These are phyloP conservation scores for Sisymbrium altissimum DNA, from an alignment of 345 rosid species.

Conservation along the genomic window DNA sequence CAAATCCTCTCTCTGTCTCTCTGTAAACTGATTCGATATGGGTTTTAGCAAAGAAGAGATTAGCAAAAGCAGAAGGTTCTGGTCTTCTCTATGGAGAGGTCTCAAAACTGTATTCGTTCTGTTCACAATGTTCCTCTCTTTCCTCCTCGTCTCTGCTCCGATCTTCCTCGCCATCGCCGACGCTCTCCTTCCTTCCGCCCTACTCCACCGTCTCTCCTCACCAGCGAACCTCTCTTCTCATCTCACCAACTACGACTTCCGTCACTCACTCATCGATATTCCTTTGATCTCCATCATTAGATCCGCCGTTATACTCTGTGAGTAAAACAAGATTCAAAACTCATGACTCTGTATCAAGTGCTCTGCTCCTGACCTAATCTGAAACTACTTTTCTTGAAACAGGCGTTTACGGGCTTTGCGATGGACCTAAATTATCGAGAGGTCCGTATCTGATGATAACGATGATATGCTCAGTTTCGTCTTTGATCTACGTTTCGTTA, in stretches of 20 bases:
- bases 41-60: conserved; percentile 65
- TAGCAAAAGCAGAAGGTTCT: conserved; percentile 34
- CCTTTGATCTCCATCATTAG: conserved; percentile 73
- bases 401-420: conserved; percentile 88
- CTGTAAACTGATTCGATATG: conserved; percentile 35
- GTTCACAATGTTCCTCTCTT: conserved; percentile 64
- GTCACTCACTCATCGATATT: conserved; percentile 78
- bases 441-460: conserved; percentile 84
- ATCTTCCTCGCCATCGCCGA: conserved; percentile 73
- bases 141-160: conserved; percentile 81
- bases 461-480: conserved; percentile 59
- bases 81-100: conserved; percentile 46
- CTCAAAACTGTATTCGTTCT: conserved; percentile 74
- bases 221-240: conserved; percentile 34
- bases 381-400: not conserved
- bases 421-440: conserved; percentile 67
- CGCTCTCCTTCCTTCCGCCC: conserved; percentile 73
- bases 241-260: conserved; percentile 58
- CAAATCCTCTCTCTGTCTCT: not conserved
- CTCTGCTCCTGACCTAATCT: not conserved
- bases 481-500: conserved; percentile 64
- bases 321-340: conserved; percentile 33
- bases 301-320: conserved; percentile 85
- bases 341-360: not conserved
- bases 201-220: conserved; percentile 66